phyloP scores from a whole-genome alignment of 2,329 filamentous ascomycete species.

The Aspergillus pseudotamarii region DNA sequence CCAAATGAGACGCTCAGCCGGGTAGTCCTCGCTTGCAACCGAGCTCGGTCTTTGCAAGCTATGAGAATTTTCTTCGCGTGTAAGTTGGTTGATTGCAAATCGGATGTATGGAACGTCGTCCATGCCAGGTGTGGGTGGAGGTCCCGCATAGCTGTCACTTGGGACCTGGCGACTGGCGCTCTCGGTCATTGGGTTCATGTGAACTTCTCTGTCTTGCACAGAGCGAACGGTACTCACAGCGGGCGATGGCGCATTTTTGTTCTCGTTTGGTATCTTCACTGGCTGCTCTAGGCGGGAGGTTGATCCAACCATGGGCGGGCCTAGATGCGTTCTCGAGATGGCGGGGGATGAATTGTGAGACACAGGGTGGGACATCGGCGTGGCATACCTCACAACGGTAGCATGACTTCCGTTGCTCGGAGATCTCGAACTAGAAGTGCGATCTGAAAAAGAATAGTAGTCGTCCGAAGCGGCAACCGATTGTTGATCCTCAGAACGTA shows the following conservation, averaged over 20 bases:
- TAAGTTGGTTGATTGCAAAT: slow-evolving; percentile 86
- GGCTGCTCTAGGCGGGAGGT: slow-evolving; percentile 15
- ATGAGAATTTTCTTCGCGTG: slow-evolving; percentile 68
- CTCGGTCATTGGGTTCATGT: slow-evolving; percentile 28
- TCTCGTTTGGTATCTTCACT: slow-evolving; percentile 8
- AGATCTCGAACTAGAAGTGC: slow-evolving; percentile 39
- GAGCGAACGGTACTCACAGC: slow-evolving; percentile 32
- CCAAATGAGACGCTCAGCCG: slow-evolving; percentile 54
- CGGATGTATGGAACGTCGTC: slow-evolving; percentile 88
- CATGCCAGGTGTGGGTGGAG: slow-evolving; percentile 69
- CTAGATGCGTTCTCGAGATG: slow-evolving; percentile 30
- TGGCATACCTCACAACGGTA: slow-evolving; percentile 47
- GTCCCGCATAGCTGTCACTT: slow-evolving; percentile 34
- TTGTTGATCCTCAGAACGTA: slow-evolving; percentile 46
- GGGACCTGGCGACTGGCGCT: slow-evolving; percentile 29
- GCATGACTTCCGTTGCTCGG: slow-evolving; percentile 37
- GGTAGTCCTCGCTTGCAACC: slow-evolving; percentile 48
- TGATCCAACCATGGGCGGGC: slow-evolving; percentile 20
- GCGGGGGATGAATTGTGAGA: slow-evolving; percentile 34
- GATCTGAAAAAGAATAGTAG: slow-evolving; percentile 52
- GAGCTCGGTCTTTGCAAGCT: slow-evolving; percentile 57
- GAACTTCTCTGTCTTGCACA: slow-evolving; percentile 25
- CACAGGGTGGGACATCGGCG: slow-evolving; percentile 43
- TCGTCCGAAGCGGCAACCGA: slow-evolving; percentile 54
- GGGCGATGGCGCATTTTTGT: slow-evolving; percentile 20